A percentile compares a stretch with the other conserved stretches of the same genome.
Evolutionary conservation across 768 basidiomycete genomes (phyloP).

Genomic region (Tylopilus plumbeoviolaceoides): DNA sequence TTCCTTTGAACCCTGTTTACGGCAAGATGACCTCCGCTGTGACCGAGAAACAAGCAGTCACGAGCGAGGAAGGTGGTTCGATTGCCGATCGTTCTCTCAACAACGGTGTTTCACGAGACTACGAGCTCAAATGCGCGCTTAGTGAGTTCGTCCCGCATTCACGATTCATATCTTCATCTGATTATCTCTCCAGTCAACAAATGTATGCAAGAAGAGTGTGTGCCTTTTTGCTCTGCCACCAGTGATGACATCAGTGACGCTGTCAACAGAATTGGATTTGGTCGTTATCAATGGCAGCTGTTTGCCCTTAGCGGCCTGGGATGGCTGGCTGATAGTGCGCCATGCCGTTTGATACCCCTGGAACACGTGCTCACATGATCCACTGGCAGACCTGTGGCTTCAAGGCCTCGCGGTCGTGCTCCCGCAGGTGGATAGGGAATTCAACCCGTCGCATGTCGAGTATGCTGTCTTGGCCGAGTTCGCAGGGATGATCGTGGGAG

Average conservation of each 20-base stretch:
- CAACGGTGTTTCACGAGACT: conserved; percentile 29
- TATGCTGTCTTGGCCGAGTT: conserved; percentile 46
- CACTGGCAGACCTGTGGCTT: conserved; percentile 38
- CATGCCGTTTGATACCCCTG: conserved; percentile 14
- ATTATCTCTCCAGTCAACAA: conserved; percentile 35
- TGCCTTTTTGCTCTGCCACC: conserved; percentile 5
- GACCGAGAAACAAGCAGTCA: conserved; percentile 15
- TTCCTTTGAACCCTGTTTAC: background rate
- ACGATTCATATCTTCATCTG: background rate
- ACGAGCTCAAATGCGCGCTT: conserved; percentile 33
- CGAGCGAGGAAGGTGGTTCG: conserved; percentile 13
- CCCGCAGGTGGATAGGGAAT: conserved; percentile 39
- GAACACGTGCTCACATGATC: conserved; percentile 12
- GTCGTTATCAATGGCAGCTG: conserved; percentile 46
- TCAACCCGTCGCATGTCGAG: conserved; percentile 41
- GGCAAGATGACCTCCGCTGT: conserved; percentile 5
- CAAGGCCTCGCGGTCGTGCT: conserved; percentile 47
- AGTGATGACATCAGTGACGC: background rate
- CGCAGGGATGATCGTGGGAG: conserved; percentile 47
- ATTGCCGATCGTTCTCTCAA: background rate
- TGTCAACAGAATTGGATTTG: conserved; percentile 42
- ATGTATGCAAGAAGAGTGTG: conserved; percentile 44
- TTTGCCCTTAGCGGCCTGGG: conserved; percentile 45
- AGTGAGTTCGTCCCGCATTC: conserved; percentile 11
- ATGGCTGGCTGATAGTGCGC: conserved; percentile 48